Percentiles rank a stretch among this genome's conserved stretches.
Evolutionary conservation across 2,329 filamentous ascomycete species (phyloP).

Genomic region (Neofusicoccum sp.): DNA sequence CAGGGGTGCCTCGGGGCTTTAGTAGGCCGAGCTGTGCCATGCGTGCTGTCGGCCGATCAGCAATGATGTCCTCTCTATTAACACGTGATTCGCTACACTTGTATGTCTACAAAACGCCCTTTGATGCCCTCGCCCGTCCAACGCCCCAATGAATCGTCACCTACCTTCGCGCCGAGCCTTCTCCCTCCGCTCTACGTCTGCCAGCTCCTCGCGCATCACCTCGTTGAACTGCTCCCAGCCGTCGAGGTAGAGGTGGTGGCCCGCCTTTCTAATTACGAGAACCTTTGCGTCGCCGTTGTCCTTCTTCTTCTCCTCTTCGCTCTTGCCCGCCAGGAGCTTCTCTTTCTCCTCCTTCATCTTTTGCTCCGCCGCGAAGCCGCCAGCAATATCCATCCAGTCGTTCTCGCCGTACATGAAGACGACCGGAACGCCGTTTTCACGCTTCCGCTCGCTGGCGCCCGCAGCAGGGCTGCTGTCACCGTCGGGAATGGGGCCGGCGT

Average conservation of each 20-base stretch:
- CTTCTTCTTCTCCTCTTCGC: slow-evolving; percentile 62
- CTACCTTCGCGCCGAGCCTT: slow-evolving; percentile 19
- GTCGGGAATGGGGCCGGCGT: slow-evolving; percentile 23
- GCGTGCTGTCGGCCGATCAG: neutral
- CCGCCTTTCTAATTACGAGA: slow-evolving; percentile 68
- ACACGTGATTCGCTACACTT: neutral
- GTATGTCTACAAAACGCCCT: neutral
- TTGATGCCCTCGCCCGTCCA: neutral
- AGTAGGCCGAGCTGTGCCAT: no score
- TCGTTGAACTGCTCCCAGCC: slow-evolving; percentile 68
- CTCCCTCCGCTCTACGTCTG: slow-evolving; percentile 53
- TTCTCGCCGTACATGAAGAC: slow-evolving; percentile 96
- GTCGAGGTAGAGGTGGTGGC: slow-evolving; percentile 72
- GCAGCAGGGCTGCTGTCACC: slow-evolving; percentile 25
- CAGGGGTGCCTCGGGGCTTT: neutral
- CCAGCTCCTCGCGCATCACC: slow-evolving; percentile 65
- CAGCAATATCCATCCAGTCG: slow-evolving; percentile 97
- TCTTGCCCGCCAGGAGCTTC: slow-evolving; percentile 57
- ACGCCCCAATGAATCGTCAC: slow-evolving; percentile 9
- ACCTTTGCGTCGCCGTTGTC: slow-evolving; percentile 85
- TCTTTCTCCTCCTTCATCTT: slow-evolving; percentile 69
- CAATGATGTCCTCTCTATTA: neutral
- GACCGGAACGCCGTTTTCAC: slow-evolving; percentile 72
- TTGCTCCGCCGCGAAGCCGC: slow-evolving; percentile 76
- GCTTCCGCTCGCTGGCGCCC: slow-evolving; percentile 28